phyloP scores from a whole-genome alignment of 2,329 filamentous ascomycete species.

The Fusarium albidum region DNA sequence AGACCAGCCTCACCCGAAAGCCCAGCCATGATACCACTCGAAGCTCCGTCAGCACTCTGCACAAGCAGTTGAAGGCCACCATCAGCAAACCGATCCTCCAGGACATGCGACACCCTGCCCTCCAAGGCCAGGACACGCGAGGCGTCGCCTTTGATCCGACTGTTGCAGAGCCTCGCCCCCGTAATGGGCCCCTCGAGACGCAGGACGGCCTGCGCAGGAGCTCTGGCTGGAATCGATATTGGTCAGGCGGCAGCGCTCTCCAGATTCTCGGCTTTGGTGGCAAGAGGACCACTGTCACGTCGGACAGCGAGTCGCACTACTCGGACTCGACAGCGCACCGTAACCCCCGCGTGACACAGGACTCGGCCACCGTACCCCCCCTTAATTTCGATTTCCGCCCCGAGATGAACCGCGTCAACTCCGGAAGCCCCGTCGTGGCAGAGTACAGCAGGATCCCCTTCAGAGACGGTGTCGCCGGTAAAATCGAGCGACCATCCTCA shows the following conservation, averaged over 20 bases:
- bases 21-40: slow-evolving; percentile 63
- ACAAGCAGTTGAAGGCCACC: slow-evolving; percentile 68
- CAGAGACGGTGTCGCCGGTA: slow-evolving; percentile 66
- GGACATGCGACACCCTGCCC: slow-evolving; percentile 43
- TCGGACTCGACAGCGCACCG: slow-evolving; percentile 45
- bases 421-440: slow-evolving; percentile 74
- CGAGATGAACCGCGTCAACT: slow-evolving; percentile 71
- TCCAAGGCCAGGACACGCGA: slow-evolving; percentile 51
- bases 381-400: slow-evolving; percentile 70
- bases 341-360: slow-evolving; percentile 62
- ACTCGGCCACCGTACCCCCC: slow-evolving; percentile 76
- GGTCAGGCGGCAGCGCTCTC: slow-evolving; percentile 75
- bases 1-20: slow-evolving; percentile 56
- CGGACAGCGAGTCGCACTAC: slow-evolving; percentile 65
- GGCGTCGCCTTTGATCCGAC: slow-evolving; percentile 50
- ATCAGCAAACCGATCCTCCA: slow-evolving; percentile 70
- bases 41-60: slow-evolving; percentile 61
- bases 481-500: slow-evolving; percentile 66
- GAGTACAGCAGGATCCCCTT: slow-evolving; percentile 62
- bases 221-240: slow-evolving; percentile 81
- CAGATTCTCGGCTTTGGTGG: slow-evolving; percentile 69
- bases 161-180: slow-evolving; percentile 47
- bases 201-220: slow-evolving; percentile 64
- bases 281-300: slow-evolving; percentile 60
- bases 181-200: slow-evolving; percentile 43